phyloP scores from a whole-genome alignment of 345 rosid genomes.

The Salix exigua region DNA sequence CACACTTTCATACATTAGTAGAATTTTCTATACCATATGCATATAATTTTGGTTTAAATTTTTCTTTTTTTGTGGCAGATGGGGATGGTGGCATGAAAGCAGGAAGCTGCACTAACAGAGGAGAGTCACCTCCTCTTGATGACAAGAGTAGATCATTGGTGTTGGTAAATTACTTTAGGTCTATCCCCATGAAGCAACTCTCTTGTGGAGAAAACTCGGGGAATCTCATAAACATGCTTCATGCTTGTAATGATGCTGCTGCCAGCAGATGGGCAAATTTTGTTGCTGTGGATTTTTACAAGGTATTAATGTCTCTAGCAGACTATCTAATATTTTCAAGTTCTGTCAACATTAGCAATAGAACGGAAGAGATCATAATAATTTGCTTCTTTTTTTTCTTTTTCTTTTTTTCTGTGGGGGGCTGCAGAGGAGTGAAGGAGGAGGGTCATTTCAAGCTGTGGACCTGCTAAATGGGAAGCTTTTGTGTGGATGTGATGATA shows the following conservation, averaged over 20 bases:
- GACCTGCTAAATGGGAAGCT: constrained; percentile 56
- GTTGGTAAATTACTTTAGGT: constrained; percentile 26
- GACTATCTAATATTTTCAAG: not conserved
- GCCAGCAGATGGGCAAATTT: constrained; percentile 63
- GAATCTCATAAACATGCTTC: constrained; percentile 43
- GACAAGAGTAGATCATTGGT: constrained; percentile 55
- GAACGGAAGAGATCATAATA: not conserved
- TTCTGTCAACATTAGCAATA: not conserved
- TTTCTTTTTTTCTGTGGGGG: not conserved
- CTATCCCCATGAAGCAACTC: constrained; percentile 25
- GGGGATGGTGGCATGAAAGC: constrained; percentile 55
- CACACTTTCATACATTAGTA: not conserved
- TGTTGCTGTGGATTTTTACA: constrained; percentile 56
- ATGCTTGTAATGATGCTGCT: constrained; percentile 44
- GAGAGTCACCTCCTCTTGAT: constrained; percentile 40
- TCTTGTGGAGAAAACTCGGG: constrained; percentile 49
- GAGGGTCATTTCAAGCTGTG: constrained; percentile 59
- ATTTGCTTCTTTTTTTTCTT: not conserved
- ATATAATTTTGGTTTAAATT: not conserved
- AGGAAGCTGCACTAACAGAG: constrained; percentile 55
- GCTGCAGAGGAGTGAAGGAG: constrained; percentile 63
- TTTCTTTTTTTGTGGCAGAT: constrained; percentile 32
- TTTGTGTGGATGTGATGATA: constrained; percentile 40
- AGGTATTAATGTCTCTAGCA: constrained; percentile 23
- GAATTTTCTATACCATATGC: no score